Evolutionary conservation across 805 yeast genomes (phyloP), one percentile per base, ranked within the genome.

Genomic region (Candida boidinii): DNA sequence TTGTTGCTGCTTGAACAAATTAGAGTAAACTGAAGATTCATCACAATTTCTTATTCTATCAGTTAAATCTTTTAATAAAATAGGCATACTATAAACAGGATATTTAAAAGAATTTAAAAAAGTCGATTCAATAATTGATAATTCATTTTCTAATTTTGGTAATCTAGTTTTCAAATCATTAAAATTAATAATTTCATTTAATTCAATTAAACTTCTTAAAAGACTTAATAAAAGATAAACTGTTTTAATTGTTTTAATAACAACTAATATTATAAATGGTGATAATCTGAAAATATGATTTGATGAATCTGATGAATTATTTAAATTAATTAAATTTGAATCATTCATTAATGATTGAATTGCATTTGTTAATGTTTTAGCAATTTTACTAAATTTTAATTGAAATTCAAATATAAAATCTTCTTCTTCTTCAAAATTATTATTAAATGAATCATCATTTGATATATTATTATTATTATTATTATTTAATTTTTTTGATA

Each of bases 341-440:
- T 54, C 58, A 33, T 53, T 51, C 9, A 55, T 17, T 22, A 51
- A 54, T 26, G 54, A 57, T 35, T 53, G 55, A 16, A 57, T 41
- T 23, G 47, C 34, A 35, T 44, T 48, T 13, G 46, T 41, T 5
- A 55, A 33, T 28, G 47, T 48, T 39, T 51, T 57, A 21, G 46
- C 36, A 8, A 44, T 21, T 26, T 53, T 56, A 1, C 49, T 43
- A 14, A 56, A 41, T 23, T 53, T 55, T 15, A 56, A 39, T 34
- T 57, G 56, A 13, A 42, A 31, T 16, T 52, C 57, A 38, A 51
- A 49, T 2, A 53, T 40, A 26, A 47, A 46, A 17, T 49, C 51
- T 17, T 51, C 55, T 7, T 38, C 37, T 11, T 52, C 46, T 15
- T 41, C 36, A 5, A 33, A n/a, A 4, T 15, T 17, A 14, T 34